Evolutionary conservation across 192 early-diverging fungal species (phyloP).

Genomic region (Chytriomyces sp.): DNA sequence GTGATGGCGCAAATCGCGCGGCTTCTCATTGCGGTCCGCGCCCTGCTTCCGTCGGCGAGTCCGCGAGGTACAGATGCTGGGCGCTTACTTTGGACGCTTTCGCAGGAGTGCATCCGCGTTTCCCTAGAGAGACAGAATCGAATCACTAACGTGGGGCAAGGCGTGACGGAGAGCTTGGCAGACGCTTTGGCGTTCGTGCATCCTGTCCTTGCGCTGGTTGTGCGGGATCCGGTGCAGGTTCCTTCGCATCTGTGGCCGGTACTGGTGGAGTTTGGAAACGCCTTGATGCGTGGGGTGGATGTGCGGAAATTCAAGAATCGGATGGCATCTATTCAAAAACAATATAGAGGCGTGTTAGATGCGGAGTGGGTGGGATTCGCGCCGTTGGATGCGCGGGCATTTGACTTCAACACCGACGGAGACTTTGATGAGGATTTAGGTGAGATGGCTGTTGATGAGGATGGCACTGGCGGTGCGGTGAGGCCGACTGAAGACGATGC

Average conservation of each 20-base stretch:
- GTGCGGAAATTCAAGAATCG: not conserved
- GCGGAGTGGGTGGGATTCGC: not conserved
- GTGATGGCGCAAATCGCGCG: not conserved
- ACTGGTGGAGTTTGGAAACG: not conserved
- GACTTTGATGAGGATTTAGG: slow-evolving; percentile 7
- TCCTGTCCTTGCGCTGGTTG: not conserved
- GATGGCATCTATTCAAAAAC: not conserved
- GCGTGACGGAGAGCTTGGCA: not conserved
- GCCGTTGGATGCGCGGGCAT: not conserved
- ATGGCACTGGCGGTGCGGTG: too few relatives aligned
- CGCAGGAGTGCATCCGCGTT: too few relatives aligned
- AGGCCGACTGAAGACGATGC: too few relatives aligned
- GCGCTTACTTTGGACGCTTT: too few relatives aligned
- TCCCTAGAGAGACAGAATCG: too few relatives aligned
- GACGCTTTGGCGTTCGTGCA: not conserved
- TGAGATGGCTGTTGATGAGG: too few relatives aligned
- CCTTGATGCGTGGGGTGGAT: not conserved
- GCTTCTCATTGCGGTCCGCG: not conserved
- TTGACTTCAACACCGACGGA: not conserved
- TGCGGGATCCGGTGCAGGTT: not conserved
- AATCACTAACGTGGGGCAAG: too few relatives aligned
- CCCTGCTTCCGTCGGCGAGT: too few relatives aligned
- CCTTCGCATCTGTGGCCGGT: not conserved
- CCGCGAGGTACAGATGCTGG: too few relatives aligned
- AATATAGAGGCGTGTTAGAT: not conserved